phyloP scores from a whole-genome alignment of 805 yeast genomes.

The Saccharomycopsis selenospora region DNA sequence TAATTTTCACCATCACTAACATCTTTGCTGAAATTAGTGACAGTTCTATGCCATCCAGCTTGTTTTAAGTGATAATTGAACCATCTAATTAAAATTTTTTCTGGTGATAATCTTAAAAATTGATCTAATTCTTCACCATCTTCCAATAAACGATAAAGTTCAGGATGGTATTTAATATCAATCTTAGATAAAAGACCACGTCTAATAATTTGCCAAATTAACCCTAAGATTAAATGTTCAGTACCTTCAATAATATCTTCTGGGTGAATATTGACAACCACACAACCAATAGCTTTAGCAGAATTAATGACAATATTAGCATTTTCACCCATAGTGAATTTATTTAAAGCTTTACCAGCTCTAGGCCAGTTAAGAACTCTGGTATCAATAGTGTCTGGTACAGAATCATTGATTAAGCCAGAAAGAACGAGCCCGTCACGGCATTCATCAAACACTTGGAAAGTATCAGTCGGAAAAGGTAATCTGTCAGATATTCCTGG shows the following conservation, averaged over 20 bases:
- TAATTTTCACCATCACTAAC: constrained; percentile 94
- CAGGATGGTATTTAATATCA: constrained; percentile 94
- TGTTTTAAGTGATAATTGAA: constrained; percentile 92
- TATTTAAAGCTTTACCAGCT: constrained; percentile 72
- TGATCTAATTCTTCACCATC: constrained; percentile 97
- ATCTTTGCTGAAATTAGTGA: constrained; percentile 77
- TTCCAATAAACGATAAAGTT: constrained; percentile 85
- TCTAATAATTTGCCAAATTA: constrained; percentile 96
- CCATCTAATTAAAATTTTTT: constrained; percentile 94
- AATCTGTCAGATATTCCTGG: constrained; percentile 72
- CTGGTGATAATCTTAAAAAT: constrained; percentile 94
- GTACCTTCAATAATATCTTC: constrained; percentile 93
- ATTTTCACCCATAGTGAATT: constrained; percentile 93
- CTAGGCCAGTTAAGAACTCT: constrained; percentile 90
- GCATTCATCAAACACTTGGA: constrained; percentile 95
- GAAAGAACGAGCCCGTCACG: constrained; percentile 91
- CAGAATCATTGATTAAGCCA: constrained; percentile 92
- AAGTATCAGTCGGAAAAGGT: constrained; percentile 89
- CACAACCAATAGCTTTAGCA: constrained; percentile 98
- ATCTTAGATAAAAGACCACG: constrained; percentile 91
- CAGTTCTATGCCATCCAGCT: constrained; percentile 84
- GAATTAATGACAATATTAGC: constrained; percentile 97
- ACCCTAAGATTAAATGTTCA: constrained; percentile 83
- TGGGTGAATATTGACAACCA: constrained; percentile 94
- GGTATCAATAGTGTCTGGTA: constrained; percentile 96